Percentiles rank a stretch among this genome's conserved stretches.
These are phyloP conservation scores for Neoboletus magnificus DNA, from an alignment of 768 basidiomycete genomes.

Conservation along the genomic window DNA sequence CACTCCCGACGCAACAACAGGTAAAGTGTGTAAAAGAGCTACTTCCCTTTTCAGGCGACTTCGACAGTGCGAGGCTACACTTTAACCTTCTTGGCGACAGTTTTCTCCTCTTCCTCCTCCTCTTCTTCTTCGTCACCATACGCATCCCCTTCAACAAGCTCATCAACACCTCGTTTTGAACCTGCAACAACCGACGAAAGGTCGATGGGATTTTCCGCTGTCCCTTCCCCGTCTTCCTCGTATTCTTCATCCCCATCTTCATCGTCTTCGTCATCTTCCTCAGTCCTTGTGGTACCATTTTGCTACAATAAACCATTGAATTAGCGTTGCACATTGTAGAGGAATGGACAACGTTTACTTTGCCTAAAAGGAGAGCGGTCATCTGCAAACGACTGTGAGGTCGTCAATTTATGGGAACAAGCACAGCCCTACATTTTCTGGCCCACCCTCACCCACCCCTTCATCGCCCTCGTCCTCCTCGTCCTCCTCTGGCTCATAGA, in stretches of 20 bases:
- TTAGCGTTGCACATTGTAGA: neutral
- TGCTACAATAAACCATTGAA: neutral
- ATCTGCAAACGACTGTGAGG: conserved; percentile 16
- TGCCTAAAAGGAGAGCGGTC: conserved; percentile 23
- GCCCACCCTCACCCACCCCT: neutral
- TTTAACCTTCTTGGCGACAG: conserved; percentile 23
- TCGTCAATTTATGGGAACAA: neutral
- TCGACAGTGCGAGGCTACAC: conserved; percentile 12
- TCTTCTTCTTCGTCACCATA: conserved; percentile 9
- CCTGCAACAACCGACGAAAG: conserved; percentile 12
- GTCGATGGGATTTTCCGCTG: conserved; percentile 10
- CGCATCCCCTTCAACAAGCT: conserved; percentile 12
- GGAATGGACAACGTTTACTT: conserved; percentile 7
- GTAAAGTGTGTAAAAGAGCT: neutral
- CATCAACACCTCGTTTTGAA: conserved; percentile 26
- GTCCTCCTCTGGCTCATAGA: conserved; percentile 8
- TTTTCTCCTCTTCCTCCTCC: conserved; percentile 2
- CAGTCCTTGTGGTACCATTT: conserved; percentile 8
- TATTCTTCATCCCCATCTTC: conserved; percentile 24
- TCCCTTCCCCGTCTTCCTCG: conserved; percentile 2
- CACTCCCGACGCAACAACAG: neutral
- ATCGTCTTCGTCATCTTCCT: conserved; percentile 2
- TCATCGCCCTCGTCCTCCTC: conserved; percentile 17
- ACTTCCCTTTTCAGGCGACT: neutral
- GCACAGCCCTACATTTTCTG: conserved; percentile 12